Base-by-base conservation (phyloP, 2,329 filamentous ascomycete species). In the Cyclaneusma minus region DNA sequence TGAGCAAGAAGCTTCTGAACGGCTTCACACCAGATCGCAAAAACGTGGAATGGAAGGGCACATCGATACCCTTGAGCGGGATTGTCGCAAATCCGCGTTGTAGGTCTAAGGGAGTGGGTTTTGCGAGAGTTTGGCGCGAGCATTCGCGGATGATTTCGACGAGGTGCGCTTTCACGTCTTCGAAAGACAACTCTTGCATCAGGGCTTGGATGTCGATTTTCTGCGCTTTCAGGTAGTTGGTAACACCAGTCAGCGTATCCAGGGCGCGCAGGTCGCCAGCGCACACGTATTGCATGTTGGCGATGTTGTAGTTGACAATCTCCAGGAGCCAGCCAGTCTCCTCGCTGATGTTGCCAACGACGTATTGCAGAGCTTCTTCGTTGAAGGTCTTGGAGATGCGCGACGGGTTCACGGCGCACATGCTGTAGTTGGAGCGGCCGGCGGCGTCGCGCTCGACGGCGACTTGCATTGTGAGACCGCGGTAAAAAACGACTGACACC, bases 11-110 rank as follows among this genome's bases (percentile, higher is more conserved):
- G 22, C 77, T 87, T 40, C 89, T 72, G 83, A 98, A 98, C 24
- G 91, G 89, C 67, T 98, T 98, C 54, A 98, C 89, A 44, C 89
- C 91, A 20, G 84, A 93, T 29, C 91, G 81, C 57, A 98, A 60
- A 67, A 98, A 98, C 11, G 89, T 98, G 42, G 80, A 89, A 67
- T 98, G 89, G 81, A 98, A 98, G 22, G 89, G 89, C 48, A 95
- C 91, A 45, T 98, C 89, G 43, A 98, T 98, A 36, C 91, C 91
- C 48, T 79, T 82, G 38, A 98, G 78, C 22, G 91, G 89, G 41
- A 98, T 95, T 13, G 87, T 95, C 22, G 89, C 89, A 47, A 93
- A 93, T 13, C 91, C 91, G 42, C 89, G 82, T 64, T 95, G 73
- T 30, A 98, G 72, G 38, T 89, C 77, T 31, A 98, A 59, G 14